These are phyloP conservation scores for Rhexocercosporidium sp. DNA, from an alignment of 2,329 filamentous ascomycete species.

Conservation along the genomic window DNA sequence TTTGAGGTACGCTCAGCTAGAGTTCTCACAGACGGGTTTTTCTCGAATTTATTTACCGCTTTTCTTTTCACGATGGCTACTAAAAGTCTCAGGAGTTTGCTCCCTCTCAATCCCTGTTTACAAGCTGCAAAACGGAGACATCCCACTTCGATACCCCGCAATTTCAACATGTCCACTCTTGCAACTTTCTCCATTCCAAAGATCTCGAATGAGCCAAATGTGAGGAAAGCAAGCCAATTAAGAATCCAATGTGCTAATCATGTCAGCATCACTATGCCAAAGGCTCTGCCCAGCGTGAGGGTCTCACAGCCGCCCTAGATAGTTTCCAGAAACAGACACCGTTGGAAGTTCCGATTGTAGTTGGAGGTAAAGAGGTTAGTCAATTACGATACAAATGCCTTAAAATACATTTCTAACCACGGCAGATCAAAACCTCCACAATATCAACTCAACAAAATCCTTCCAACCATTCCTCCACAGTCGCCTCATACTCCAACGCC, in stretches of 20 bases:
- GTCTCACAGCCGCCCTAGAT: constrained; percentile 75
- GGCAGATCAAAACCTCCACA: constrained; percentile 68
- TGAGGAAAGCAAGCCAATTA: constrained; percentile 53
- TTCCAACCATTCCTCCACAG: constrained; percentile 73
- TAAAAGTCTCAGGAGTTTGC: constrained; percentile 35
- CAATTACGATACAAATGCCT: background rate
- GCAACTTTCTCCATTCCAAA: constrained; percentile 88
- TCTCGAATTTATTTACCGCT: background rate
- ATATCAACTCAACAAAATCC: constrained; percentile 80
- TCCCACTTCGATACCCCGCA: constrained; percentile 35
- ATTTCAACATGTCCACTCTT: constrained; percentile 47
- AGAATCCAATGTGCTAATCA: constrained; percentile 19
- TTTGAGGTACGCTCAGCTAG: background rate
- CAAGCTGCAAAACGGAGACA: constrained; percentile 26
- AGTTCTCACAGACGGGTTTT: background rate
- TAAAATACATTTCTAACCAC: constrained; percentile 8
- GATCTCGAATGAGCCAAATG: constrained; percentile 94
- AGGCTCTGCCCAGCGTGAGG: constrained; percentile 78
- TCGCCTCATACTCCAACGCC: constrained; percentile 87
- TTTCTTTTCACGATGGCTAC: constrained; percentile 29
- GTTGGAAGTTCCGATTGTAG: constrained; percentile 79
- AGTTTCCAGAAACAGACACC: constrained; percentile 71
- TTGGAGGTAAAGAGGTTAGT: constrained; percentile 80
- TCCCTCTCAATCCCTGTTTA: constrained; percentile 30
- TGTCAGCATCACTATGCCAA: constrained; percentile 85